Percentiles rank a stretch among this genome's conserved stretches.
Conservation (phyloP, 2,329 filamentous ascomycete species). For the Alternaria tenuissima region DNA sequence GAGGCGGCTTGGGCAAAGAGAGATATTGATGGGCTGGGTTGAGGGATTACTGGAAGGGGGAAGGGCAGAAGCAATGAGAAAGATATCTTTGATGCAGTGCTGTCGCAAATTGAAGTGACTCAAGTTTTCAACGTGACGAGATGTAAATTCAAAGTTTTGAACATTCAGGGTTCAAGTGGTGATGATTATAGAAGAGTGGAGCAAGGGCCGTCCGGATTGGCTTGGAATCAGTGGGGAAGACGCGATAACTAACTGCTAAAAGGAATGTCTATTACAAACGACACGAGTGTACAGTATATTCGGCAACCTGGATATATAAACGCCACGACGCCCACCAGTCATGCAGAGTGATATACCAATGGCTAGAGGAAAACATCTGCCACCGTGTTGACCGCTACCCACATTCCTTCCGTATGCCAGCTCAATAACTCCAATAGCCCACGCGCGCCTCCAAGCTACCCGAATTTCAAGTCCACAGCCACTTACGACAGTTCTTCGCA, state of each 20-base stretch:
- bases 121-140: no score
- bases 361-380: not conserved
- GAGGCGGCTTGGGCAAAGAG: conserved; percentile 11
- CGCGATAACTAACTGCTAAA: no score
- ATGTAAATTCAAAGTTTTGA: no score
- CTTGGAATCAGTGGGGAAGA: no score
- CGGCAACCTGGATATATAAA: not conserved
- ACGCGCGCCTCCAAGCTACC: not conserved
- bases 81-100: conserved; percentile 21
- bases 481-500: conserved; percentile 71
- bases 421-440: not conserved
- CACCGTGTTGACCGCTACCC: not conserved
- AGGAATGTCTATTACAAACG: no score
- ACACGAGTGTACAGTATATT: no score
- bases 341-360: not conserved
- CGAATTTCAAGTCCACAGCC: conserved; percentile 64
- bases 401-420: not conserved
- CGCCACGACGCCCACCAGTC: not conserved
- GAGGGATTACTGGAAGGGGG: not conserved
- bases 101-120: not conserved
- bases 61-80: conserved; percentile 12
- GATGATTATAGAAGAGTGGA: no score
- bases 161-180: no score
- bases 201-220: no score
- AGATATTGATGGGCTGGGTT: not conserved